Evolutionary conservation across 208 protist genomes (phyloP).

Genomic region (Leptomonas seymouri): DNA sequence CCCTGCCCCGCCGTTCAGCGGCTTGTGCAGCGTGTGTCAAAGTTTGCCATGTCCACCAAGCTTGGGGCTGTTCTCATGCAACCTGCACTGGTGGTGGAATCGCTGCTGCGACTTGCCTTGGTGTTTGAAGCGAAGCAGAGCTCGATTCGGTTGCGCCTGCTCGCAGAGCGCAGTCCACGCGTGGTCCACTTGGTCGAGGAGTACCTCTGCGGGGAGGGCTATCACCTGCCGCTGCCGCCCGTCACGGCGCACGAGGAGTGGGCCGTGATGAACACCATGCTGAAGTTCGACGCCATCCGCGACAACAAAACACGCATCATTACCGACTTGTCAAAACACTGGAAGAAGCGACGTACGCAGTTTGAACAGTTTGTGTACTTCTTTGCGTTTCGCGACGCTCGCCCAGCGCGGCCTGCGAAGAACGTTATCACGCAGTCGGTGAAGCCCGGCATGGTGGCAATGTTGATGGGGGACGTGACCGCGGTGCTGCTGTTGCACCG

Average conservation of each 20-base stretch:
- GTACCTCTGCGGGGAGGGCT: conserved; percentile 86
- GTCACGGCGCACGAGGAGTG: conserved; percentile 83
- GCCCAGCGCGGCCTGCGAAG: conserved; percentile 44
- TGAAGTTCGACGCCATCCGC: conserved; percentile 86
- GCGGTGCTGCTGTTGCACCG: conserved; percentile 77
- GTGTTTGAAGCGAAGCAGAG: conserved; percentile 85
- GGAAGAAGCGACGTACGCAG: conserved; percentile 72
- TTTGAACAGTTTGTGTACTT: conserved; percentile 92
- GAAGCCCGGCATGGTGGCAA: conserved; percentile 84
- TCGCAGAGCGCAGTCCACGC: conserved; percentile 66
- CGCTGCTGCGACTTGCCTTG: conserved; percentile 65
- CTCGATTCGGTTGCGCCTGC: conserved; percentile 71
- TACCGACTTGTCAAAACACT: conserved; percentile 87
- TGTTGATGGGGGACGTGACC: conserved; percentile 70
- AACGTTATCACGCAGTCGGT: conserved; percentile 85
- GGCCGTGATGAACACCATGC: conserved; percentile 55
- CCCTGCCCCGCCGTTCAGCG: conserved; percentile 41
- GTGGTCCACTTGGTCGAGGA: conserved; percentile 58
- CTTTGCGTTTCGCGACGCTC: conserved; percentile 75
- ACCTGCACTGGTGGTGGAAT: conserved; percentile 64
- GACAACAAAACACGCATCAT: conserved; percentile 87
- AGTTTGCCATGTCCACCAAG: conserved; percentile 40
- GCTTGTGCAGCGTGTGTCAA: conserved; percentile 36
- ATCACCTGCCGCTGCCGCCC: conserved; percentile 74
- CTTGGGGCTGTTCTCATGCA: conserved; percentile 66